A percentile compares a stretch with the other conserved stretches of the same genome.
These are phyloP conservation scores for Backusella tarrabulga DNA, from an alignment of 192 early-diverging fungal genomes.

Conservation along the genomic window DNA sequence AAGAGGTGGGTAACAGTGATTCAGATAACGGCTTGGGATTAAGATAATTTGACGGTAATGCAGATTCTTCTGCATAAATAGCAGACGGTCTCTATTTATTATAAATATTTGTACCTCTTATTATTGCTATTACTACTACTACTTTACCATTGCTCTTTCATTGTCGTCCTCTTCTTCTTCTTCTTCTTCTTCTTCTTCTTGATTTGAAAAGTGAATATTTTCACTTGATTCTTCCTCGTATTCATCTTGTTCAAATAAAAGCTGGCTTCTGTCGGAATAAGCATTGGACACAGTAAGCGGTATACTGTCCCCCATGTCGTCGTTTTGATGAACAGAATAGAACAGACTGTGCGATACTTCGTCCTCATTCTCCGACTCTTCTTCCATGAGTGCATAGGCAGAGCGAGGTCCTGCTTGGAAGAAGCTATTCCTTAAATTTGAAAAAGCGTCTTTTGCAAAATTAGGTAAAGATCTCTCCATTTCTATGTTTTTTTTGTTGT, in stretches of 20 bases:
- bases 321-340: constrained; percentile 27
- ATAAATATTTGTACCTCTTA: not conserved
- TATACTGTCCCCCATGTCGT: constrained; percentile 25
- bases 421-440: constrained; percentile 12
- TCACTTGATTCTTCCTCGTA: constrained; percentile 6
- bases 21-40: constrained; percentile 44
- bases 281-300: constrained; percentile 29
- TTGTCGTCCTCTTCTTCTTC: constrained; percentile 27
- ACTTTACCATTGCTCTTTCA: not conserved
- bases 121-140: not conserved
- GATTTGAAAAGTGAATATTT: not conserved
- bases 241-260: constrained; percentile 25
- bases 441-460: constrained; percentile 13
- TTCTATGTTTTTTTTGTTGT: not conserved
- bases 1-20: constrained; percentile 43
- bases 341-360: constrained; percentile 28
- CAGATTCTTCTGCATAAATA: constrained; percentile 51
- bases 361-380: constrained; percentile 35
- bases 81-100: constrained; percentile 46
- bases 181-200: constrained; percentile 17
- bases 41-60: constrained; percentile 27
- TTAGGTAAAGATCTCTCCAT: constrained; percentile 31
- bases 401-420: constrained; percentile 3
- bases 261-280: constrained; percentile 34
- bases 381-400: constrained; percentile 26